Evolutionary conservation across 2,329 filamentous ascomycete genomes (phyloP).

Genomic region (Fusarium albosuccineum): DNA sequence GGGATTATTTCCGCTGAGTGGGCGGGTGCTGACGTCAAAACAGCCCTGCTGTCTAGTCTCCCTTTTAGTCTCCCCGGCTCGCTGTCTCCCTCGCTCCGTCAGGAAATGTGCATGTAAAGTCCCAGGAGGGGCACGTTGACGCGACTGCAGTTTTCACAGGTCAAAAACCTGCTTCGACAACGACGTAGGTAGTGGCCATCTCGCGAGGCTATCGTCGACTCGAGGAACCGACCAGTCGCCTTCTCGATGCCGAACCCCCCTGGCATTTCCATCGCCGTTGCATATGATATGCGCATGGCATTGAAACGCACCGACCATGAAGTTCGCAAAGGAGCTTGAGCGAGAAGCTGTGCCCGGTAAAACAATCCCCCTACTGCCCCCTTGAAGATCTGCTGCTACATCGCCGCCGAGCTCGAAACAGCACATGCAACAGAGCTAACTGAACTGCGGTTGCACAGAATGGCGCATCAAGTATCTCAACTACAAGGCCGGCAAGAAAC

Average conservation of each 20-base stretch:
- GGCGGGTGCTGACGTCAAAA: conserved; percentile 40
- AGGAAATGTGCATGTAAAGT: neutral
- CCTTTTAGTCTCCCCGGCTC: conserved; percentile 2
- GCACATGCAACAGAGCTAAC: conserved; percentile 3
- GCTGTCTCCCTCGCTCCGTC: conserved; percentile 1
- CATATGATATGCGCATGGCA: conserved; percentile 1
- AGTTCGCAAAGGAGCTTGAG: conserved; percentile 83
- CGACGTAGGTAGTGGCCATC: neutral
- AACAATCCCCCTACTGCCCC: neutral
- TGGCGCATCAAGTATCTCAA: conserved; percentile 95
- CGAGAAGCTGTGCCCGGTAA: conserved; percentile 85
- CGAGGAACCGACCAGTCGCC: conserved; percentile 3
- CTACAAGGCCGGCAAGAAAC: conserved; percentile 96
- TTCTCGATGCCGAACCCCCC: conserved; percentile 33
- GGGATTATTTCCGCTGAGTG: conserved; percentile 17
- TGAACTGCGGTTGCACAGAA: conserved; percentile 62
- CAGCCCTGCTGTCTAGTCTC: conserved; percentile 3
- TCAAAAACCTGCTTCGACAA: neutral
- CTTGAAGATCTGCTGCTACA: neutral
- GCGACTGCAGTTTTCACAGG: conserved; percentile 17
- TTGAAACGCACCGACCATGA: conserved; percentile 60
- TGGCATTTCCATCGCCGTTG: conserved; percentile 26
- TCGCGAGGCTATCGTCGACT: neutral
- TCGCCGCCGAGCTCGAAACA: neutral
- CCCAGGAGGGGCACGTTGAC: conserved; percentile 39